Evolutionary conservation across 2,329 filamentous ascomycete genomes (phyloP).

Genomic region (Curvularia eragrostidis): DNA sequence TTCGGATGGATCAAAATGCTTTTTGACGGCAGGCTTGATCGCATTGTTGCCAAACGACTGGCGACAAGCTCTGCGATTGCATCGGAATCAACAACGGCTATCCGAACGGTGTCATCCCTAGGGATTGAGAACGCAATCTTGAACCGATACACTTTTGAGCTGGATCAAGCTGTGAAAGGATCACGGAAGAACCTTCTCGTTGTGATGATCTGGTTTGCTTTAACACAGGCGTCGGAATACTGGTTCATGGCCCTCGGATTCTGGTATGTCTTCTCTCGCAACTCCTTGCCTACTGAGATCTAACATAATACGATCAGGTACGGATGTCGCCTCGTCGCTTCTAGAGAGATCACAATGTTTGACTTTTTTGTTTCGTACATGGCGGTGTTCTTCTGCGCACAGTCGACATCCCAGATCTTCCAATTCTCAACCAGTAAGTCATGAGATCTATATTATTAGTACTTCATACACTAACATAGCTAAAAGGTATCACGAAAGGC

Average conservation of each 20-base stretch:
- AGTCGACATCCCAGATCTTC: constrained; percentile 10
- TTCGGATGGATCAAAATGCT: constrained; percentile 75
- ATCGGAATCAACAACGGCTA: constrained; percentile 54
- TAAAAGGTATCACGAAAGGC: constrained; percentile 78
- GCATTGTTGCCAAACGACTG: constrained; percentile 65
- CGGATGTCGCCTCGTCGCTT: constrained; percentile 31
- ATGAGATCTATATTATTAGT: not conserved
- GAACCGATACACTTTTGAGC: constrained; percentile 69
- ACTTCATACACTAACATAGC: not conserved
- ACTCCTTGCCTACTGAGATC: not conserved
- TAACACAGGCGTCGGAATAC: constrained; percentile 81
- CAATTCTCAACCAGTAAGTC: constrained; percentile 47
- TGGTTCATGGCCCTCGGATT: constrained; percentile 80
- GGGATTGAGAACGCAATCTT: constrained; percentile 71
- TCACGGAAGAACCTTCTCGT: constrained; percentile 18
- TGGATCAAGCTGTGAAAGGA: constrained; percentile 57
- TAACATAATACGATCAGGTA: constrained; percentile 6
- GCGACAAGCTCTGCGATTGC: constrained; percentile 70
- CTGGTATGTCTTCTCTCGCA: constrained; percentile 60
- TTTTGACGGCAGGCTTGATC: constrained; percentile 60
- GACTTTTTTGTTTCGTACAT: constrained; percentile 61
- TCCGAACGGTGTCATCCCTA: constrained; percentile 86
- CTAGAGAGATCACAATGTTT: constrained; percentile 72
- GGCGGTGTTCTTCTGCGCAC: constrained; percentile 43
- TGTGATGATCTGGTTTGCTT: constrained; percentile 69